Conservation (phyloP, 2,329 filamentous ascomycete species). For the Fusarium sp. region DNA sequence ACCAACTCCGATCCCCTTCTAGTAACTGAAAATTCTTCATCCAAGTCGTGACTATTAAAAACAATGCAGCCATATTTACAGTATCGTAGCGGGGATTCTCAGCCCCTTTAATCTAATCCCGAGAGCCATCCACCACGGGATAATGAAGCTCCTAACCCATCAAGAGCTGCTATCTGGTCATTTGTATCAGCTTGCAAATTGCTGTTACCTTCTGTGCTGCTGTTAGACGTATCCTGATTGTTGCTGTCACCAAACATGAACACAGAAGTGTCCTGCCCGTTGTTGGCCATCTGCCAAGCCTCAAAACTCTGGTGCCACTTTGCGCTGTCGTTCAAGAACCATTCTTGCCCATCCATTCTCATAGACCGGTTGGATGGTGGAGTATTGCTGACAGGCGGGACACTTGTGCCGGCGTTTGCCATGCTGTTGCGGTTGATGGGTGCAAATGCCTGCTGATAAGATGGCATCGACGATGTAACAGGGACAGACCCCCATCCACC, state of each 20-base stretch:
- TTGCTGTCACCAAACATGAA: constrained; percentile 44
- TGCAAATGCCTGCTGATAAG: constrained; percentile 36
- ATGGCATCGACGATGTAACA: constrained; percentile 29
- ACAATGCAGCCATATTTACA: neutral
- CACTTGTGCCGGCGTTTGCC: constrained; percentile 11
- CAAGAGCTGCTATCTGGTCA: constrained; percentile 43
- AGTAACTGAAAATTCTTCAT: neutral
- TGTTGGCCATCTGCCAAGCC: constrained; percentile 56
- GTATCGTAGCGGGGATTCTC: neutral
- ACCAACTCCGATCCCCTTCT: neutral
- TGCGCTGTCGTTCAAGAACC: constrained; percentile 66
- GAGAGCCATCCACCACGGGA: constrained; percentile 48
- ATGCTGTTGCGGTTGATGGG: constrained; percentile 29
- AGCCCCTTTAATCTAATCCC: constrained; percentile 45
- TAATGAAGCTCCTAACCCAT: constrained; percentile 46
- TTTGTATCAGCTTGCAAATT: constrained; percentile 33
- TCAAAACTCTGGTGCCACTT: constrained; percentile 68
- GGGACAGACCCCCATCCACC: constrained; percentile 39
- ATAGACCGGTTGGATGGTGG: constrained; percentile 33
- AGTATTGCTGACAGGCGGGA: constrained; percentile 36
- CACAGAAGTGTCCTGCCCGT: constrained; percentile 37
- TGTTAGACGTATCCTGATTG: constrained; percentile 31
- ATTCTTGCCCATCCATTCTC: constrained; percentile 63
- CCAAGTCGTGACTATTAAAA: neutral
- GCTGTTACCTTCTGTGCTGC: constrained; percentile 22